phyloP scores from a whole-genome alignment of 1,139 yeast genomes.

The Eremothecium coryli region DNA sequence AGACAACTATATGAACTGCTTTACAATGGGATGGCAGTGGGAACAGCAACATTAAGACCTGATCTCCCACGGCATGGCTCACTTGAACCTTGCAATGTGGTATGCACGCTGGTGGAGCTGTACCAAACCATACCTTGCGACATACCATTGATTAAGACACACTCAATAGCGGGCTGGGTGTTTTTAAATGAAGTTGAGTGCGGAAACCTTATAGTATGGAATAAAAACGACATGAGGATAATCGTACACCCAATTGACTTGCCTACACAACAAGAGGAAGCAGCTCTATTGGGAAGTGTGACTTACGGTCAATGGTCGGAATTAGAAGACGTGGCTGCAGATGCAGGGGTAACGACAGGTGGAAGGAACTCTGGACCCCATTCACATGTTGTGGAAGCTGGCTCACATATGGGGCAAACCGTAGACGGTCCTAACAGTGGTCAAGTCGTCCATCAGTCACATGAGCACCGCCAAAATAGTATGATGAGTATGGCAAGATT shows the following conservation, averaged over 20 bases:
- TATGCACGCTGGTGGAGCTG: conserved; percentile 5
- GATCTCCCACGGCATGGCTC: conserved; percentile 4
- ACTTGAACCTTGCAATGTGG: conserved; percentile 3
- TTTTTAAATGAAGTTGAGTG: conserved; percentile 4
- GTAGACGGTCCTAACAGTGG: conserved; percentile 1
- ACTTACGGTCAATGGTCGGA: conserved; percentile 5
- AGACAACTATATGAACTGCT: conserved; percentile 3
- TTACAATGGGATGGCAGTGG: conserved; percentile 4
- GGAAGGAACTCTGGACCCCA: not conserved
- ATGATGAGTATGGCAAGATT: conserved; percentile 1
- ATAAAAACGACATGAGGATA: conserved; percentile 1
- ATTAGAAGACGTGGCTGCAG: conserved; percentile 3
- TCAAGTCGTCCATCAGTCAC: conserved; percentile 1
- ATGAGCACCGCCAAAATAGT: conserved; percentile 2
- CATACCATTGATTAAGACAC: conserved; percentile 5
- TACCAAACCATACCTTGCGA: conserved; percentile 4
- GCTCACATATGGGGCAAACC: conserved; percentile 1
- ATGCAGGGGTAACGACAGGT: not conserved
- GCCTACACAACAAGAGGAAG: conserved; percentile 2
- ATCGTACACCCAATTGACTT: conserved; percentile 4
- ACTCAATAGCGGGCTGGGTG: conserved; percentile 5
- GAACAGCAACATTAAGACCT: conserved; percentile 4
- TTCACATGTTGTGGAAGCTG: not conserved
- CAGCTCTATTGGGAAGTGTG: conserved; percentile 2
- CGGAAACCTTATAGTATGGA: conserved; percentile 5